Base-by-base conservation (phyloP, 2,329 filamentous ascomycete genomes). In the Cercospora nicotianae region DNA sequence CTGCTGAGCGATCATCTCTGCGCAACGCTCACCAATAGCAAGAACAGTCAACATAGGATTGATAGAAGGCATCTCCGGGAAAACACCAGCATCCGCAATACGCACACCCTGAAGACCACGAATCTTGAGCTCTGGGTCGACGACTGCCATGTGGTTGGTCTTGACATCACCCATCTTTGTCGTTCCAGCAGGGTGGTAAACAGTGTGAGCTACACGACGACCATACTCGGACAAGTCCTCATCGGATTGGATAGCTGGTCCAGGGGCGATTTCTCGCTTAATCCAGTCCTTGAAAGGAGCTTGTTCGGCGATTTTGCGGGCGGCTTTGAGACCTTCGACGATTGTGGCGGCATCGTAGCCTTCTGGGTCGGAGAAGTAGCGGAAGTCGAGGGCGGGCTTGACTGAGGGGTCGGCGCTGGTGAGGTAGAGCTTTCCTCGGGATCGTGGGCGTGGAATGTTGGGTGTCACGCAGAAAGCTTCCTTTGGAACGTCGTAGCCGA, bases 391-490 rank as follows among this genome's bases (percentile, higher is more conserved):
- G 2, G 91, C 90, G 16, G 92, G 92, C 82, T 94, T 94, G 78
- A 92, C 89, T 71, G 77, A 84, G 1, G 92, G 91, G 80, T 94
- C 90, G 39, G 88, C 80, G 30, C 90, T 92, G 63, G 90, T 92
- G 72, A 94, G 87, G 82, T 91, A 94, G 75, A 94, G 83, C 71
- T 89, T 87, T 67, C 92, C 92, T 64, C 90, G 88, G 58, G 91
- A 93, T 64, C 91, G 89, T 30, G 92, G 90, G 26, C 92, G 91
- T 36, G 91, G 92, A 75, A 96, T 95, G 83, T 96, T 95, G 75
- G 92, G 92, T 16, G 92, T 95, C 90, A 95, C 95, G 87, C 92
- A 95, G 84, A 96, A 96, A 63, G 92, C 92, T 75, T 94, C 90
- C 69, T 90, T 83, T 60, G 87, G 87, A 48, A 83, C 83, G 75